Conservation (phyloP, 306 rosid species). For the Carpinus viminea region DNA sequence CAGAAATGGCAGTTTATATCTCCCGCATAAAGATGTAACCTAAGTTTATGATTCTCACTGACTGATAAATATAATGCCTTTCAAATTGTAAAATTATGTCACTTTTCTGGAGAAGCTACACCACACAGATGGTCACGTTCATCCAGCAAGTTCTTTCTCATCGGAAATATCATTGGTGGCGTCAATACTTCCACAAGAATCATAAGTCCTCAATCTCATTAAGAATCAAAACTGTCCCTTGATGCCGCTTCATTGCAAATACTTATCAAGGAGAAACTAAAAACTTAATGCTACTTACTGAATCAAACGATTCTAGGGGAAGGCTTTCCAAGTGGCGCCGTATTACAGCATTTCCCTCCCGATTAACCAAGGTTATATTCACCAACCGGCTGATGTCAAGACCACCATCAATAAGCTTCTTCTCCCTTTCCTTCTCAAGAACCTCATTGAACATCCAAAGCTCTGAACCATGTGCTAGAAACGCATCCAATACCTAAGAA, state of each 20-base stretch:
- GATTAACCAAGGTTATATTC: constrained; percentile 73
- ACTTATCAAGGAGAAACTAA: constrained; percentile 12
- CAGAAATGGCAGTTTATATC: not conserved
- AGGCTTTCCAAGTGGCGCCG: constrained; percentile 93
- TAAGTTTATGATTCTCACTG: constrained; percentile 22
- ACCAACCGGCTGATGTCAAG: constrained; percentile 73
- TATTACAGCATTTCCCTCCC: constrained; percentile 93
- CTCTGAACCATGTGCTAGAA: constrained; percentile 79
- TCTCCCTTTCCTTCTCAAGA: constrained; percentile 78
- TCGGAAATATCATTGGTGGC: constrained; percentile 13
- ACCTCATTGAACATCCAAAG: constrained; percentile 98
- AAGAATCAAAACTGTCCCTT: not conserved
- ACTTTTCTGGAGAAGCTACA: not conserved
- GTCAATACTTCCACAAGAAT: constrained; percentile 6
- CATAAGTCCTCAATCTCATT: not conserved
- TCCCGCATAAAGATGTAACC: not conserved
- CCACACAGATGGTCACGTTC: constrained; percentile 12
- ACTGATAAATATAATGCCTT: constrained; percentile 8
- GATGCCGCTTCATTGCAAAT: not conserved
- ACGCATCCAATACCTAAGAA: constrained; percentile 81
- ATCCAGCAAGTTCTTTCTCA: constrained; percentile 4
- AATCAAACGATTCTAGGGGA: constrained; percentile 87
- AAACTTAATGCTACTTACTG: constrained; percentile 53
- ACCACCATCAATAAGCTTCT: constrained; percentile 84
- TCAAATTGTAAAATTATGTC: constrained; percentile 3